These are phyloP conservation scores for Ephemerocybe angulata DNA, from an alignment of 768 basidiomycete genomes.

Conservation along the genomic window DNA sequence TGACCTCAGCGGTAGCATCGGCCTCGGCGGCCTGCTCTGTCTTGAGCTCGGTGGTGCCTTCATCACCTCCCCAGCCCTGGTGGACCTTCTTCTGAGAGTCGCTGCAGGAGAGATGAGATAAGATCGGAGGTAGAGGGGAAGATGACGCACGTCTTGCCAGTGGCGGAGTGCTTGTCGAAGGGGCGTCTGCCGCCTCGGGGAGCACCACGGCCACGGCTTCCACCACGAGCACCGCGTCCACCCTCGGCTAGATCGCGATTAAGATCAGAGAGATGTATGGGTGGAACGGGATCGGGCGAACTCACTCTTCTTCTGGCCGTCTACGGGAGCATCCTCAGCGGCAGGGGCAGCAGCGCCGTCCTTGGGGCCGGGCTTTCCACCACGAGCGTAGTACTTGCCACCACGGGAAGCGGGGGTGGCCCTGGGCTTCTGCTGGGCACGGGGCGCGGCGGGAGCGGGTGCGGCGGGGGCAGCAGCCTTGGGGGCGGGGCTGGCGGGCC, in stretches of 20 bases:
- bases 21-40: conserved; percentile 69
- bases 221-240: conserved; percentile 47
- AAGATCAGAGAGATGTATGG: conserved; percentile 10
- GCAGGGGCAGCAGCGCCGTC: conserved; percentile 24
- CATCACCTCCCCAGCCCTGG: conserved; percentile 93
- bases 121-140: conserved; percentile 12
- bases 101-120: conserved; percentile 35
- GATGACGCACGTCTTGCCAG: conserved; percentile 70
- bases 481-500: conserved; percentile 38
- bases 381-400: conserved; percentile 65
- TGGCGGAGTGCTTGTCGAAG: conserved; percentile 84
- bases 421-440: conserved; percentile 41
- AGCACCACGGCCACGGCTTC: conserved; percentile 49
- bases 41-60: conserved; percentile 79
- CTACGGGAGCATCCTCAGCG: conserved; percentile 25
- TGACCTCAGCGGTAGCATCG: conserved; percentile 61
- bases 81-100: conserved; percentile 95
- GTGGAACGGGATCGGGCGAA: conserved; percentile 11
- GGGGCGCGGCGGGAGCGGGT: conserved; percentile 21
- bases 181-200: conserved; percentile 58
- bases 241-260: conserved; percentile 37
- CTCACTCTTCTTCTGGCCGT: conserved; percentile 36
- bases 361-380: conserved; percentile 39
- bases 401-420: conserved; percentile 62
- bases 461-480: conserved; percentile 22